Evolutionary conservation across 129 eudicot species (phyloP).

Genomic region (Ambrosia trifida): DNA sequence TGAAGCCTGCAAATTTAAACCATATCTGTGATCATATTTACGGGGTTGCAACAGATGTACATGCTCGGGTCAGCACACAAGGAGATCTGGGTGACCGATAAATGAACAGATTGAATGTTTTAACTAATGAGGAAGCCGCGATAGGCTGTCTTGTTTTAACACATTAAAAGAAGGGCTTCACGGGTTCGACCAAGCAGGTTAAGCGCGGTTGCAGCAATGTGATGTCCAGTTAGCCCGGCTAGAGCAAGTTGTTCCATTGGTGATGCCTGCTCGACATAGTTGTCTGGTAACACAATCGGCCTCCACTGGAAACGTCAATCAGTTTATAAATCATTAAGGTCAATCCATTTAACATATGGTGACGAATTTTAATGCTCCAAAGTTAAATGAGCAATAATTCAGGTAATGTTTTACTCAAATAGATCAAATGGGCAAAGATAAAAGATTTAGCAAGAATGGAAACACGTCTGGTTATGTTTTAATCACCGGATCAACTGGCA

Average conservation of each 20-base stretch:
- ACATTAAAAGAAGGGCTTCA: slow-evolving; percentile 88
- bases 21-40: slow-evolving; percentile 24
- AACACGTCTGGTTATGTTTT: neutral
- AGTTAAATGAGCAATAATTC: slow-evolving; percentile 2
- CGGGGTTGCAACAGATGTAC: slow-evolving; percentile 9
- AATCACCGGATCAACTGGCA: too few relatives aligned
- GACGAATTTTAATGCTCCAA: neutral
- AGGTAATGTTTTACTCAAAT: neutral
- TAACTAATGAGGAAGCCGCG: neutral
- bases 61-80: neutral
- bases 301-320: slow-evolving; percentile 67
- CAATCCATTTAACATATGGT: neutral
- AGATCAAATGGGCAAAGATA: neutral
- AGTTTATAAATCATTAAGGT: neutral
- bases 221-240: slow-evolving; percentile 88
- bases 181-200: slow-evolving; percentile 93
- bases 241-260: slow-evolving; percentile 77
- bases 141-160: slow-evolving; percentile 30
- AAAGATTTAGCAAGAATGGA: neutral
- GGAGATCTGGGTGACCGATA: neutral
- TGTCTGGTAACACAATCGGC: slow-evolving; percentile 87
- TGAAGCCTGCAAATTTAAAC: neutral
- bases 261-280: slow-evolving; percentile 78
- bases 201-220: slow-evolving; percentile 91
- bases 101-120: slow-evolving; percentile 18